phyloP scores from a whole-genome alignment of 2,329 filamentous ascomycete genomes.

The Cladobotryum mycophilum region DNA sequence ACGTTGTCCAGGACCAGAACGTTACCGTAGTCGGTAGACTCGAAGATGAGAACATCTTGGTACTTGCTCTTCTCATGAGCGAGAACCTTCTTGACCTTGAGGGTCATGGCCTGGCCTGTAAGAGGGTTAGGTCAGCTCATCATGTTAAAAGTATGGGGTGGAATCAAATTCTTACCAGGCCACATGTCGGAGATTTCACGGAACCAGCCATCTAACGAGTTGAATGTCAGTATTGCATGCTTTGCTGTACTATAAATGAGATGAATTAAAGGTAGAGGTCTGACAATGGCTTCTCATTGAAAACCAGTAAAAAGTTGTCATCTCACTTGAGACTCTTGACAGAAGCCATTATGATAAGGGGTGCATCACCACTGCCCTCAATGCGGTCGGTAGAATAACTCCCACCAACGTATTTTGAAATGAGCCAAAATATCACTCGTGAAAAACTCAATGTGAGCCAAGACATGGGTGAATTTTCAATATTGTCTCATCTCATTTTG shows the following conservation, averaged over 20 bases:
- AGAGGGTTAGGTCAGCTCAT: neutral
- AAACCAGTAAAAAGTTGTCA: neutral
- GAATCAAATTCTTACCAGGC: conserved; percentile 51
- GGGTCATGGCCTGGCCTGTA: conserved; percentile 90
- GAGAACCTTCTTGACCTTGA: conserved; percentile 94
- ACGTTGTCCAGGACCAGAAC: conserved; percentile 98
- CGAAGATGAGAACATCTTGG: conserved; percentile 98
- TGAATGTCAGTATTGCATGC: neutral
- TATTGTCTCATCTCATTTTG: too few species aligned
- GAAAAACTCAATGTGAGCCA: too few species aligned
- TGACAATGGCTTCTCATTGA: neutral
- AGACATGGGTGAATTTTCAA: too few species aligned
- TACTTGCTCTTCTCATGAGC: conserved; percentile 99
- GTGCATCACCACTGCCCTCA: neutral
- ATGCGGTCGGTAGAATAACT: neutral
- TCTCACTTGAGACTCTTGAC: neutral
- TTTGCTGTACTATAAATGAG: neutral
- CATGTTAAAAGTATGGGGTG: neutral
- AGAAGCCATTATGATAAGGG: neutral
- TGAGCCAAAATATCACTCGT: too few species aligned
- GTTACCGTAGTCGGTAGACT: conserved; percentile 93
- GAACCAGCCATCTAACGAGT: conserved; percentile 90
- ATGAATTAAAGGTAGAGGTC: neutral
- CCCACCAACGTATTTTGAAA: too few species aligned
- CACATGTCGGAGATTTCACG: conserved; percentile 98